These are phyloP conservation scores for Xylaria grammica DNA, from an alignment of 495 filamentous ascomycete species.

Conservation along the genomic window DNA sequence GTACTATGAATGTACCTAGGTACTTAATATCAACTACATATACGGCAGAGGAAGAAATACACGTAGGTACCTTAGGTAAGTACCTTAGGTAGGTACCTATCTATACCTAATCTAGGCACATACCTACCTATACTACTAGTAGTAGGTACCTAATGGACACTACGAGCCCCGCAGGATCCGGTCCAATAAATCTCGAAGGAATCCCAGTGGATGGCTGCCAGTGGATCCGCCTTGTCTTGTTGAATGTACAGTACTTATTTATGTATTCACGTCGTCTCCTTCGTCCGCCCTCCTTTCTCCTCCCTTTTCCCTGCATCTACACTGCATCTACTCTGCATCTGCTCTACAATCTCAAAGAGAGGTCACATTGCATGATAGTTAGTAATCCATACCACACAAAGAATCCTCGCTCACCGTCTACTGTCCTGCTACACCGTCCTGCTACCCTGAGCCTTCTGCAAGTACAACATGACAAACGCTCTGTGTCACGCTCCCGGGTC, in stretches of 20 bases:
- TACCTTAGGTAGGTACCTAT: too few species aligned
- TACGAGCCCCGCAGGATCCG: slow-evolving; percentile 10
- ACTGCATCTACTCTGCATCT: not conserved
- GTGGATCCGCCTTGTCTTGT: too few species aligned
- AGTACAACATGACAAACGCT: not conserved
- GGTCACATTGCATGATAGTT: slow-evolving; percentile 4
- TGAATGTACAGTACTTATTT: too few species aligned
- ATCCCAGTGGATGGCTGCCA: too few species aligned
- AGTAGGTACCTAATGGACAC: too few species aligned
- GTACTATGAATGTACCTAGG: too few species aligned
- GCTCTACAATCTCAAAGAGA: slow-evolving; percentile 1
- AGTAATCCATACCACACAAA: slow-evolving; percentile 3
- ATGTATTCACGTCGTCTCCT: too few species aligned
- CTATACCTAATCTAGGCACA: too few species aligned
- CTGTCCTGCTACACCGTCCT: not conserved
- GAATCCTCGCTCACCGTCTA: slow-evolving; percentile 10
- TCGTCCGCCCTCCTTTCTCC: not conserved
- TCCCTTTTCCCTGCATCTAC: not conserved
- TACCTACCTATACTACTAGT: too few species aligned
- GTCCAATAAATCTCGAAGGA: slow-evolving; percentile 5
- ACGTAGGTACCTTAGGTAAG: too few species aligned
- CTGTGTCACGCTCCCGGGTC: not conserved
- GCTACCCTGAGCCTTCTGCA: slow-evolving; percentile 3
- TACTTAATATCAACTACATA: too few species aligned
- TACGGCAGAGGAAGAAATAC: too few species aligned